Evolutionary conservation across 768 basidiomycete genomes (phyloP), one percentile per base, ranked within the genome.

Genomic region (Inosperma sp.): DNA sequence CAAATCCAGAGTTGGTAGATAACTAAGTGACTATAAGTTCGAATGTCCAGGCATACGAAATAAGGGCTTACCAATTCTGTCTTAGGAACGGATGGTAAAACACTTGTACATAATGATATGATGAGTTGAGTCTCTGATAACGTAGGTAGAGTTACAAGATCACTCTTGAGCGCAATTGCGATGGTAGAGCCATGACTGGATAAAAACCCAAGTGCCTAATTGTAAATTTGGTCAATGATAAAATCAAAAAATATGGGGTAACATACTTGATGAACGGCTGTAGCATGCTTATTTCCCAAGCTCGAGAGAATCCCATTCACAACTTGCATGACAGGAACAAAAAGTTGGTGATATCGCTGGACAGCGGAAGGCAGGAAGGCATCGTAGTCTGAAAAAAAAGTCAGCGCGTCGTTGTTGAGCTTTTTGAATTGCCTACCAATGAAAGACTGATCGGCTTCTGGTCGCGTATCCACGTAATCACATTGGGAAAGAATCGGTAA

Each of bases 361-460:
- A 92, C 79, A 1, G 88, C 88, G 0, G 88, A 86, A 4, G 92
- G 92, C 9, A 94, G 73, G 75, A 94, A 93, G n/a, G 82, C 80
- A 57, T 91, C 86, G 33, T 81, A 79, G 58, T 93, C 92, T 93
- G 57, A 10, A 29, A 2, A 14, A 30, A 10, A 13, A 22, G 35
- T 30, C 21, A 41, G 5, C 31, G 31, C 19, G 19, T 17, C 10
- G 7, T 16, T 29, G 9, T 31, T 43, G 26, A 47, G 31, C 10
- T 8, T 8, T 30, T 26, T 4, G 45, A 29, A 9, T 3, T 30
- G 7, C 76, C 31, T 56, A 89, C 93, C 89, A 67, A 91, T 81
- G 61, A 90, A 86, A 0, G 85, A 80, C 55, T 89, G 83, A 53
- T 92, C 88, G 2, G 80, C 79, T 56, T 93, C 87, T 3, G 93